Evolutionary conservation across 768 basidiomycete species (phyloP).

Genomic region (Agaricus bisporus): DNA sequence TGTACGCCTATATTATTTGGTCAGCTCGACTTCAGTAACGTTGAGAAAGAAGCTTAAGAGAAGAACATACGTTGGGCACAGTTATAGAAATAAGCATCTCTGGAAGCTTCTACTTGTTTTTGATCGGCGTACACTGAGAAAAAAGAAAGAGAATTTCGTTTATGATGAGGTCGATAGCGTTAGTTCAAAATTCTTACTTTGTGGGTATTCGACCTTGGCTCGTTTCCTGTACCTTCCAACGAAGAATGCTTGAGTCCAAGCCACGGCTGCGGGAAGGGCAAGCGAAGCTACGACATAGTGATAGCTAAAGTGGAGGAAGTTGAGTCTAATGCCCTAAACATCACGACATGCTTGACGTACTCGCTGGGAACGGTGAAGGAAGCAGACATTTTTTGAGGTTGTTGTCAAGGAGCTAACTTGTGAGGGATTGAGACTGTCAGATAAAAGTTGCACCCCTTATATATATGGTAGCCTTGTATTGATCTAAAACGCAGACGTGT

Average conservation of each 20-base stretch:
- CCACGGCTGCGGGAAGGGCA: conserved; percentile 41
- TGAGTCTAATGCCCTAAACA: too few relatives aligned
- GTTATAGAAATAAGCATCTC: conserved; percentile 10
- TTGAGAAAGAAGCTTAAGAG: neutral
- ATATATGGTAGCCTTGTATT: too few relatives aligned
- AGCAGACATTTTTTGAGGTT: neutral
- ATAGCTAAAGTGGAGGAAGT: conserved; percentile 28
- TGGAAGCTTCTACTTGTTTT: conserved; percentile 4
- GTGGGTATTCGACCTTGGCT: conserved; percentile 61
- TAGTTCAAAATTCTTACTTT: conserved; percentile 33
- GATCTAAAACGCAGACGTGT: too few relatives aligned
- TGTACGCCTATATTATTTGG: conserved; percentile 47
- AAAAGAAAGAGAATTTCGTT: too few relatives aligned
- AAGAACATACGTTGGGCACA: conserved; percentile 17
- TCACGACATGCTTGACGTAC: neutral
- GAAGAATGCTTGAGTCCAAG: conserved; percentile 35
- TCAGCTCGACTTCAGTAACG: neutral
- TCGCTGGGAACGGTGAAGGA: conserved; percentile 2
- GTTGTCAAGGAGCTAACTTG: neutral
- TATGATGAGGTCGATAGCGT: neutral
- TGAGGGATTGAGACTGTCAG: too few relatives aligned
- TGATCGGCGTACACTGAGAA: conserved; percentile 29
- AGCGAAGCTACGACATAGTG: conserved; percentile 53
- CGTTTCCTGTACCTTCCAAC: conserved; percentile 33
- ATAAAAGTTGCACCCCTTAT: too few relatives aligned